These are phyloP conservation scores for Wallacemonas rigidus DNA, from an alignment of 208 protist genomes.

Conservation along the genomic window DNA sequence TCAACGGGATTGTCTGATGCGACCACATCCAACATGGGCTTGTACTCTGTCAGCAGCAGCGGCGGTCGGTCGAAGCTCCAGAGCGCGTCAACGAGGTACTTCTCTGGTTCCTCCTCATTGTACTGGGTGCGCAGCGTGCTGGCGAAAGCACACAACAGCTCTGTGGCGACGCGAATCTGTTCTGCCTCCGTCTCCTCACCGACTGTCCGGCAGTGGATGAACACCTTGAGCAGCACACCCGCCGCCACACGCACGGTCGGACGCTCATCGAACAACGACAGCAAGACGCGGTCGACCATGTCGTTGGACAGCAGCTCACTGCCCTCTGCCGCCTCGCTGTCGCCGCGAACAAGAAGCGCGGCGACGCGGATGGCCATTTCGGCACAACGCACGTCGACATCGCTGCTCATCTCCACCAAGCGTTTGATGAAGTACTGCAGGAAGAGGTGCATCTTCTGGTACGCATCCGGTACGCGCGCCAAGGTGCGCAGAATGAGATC, in stretches of 20 bases:
- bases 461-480: conserved; percentile 52
- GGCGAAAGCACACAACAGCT: conserved; percentile 79
- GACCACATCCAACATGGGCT: conserved; percentile 48
- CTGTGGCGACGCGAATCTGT: conserved; percentile 49
- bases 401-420: conserved; percentile 83
- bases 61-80: conserved; percentile 60
- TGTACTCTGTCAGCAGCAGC: conserved; percentile 59
- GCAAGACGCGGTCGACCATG: conserved; percentile 77
- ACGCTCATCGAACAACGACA: conserved; percentile 89
- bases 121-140: conserved; percentile 72
- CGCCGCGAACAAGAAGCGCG: conserved; percentile 70
- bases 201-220: conserved; percentile 76
- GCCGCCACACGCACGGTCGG: conserved; percentile 80
- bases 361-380: conserved; percentile 86
- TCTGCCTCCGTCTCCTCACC: conserved; percentile 55
- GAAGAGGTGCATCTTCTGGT: conserved; percentile 81
- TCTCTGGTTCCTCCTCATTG: conserved; percentile 77
- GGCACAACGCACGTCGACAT: conserved; percentile 78
- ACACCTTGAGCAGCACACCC: conserved; percentile 82
- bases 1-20: conserved; percentile 49
- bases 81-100: conserved; percentile 87
- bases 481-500: conserved; percentile 75
- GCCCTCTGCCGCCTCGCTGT: conserved; percentile 58
- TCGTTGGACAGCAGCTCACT: conserved; percentile 75
- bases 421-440: conserved; percentile 83